phyloP scores from a whole-genome alignment of 164 flowering plant genomes.

The Akebia trifoliata region DNA sequence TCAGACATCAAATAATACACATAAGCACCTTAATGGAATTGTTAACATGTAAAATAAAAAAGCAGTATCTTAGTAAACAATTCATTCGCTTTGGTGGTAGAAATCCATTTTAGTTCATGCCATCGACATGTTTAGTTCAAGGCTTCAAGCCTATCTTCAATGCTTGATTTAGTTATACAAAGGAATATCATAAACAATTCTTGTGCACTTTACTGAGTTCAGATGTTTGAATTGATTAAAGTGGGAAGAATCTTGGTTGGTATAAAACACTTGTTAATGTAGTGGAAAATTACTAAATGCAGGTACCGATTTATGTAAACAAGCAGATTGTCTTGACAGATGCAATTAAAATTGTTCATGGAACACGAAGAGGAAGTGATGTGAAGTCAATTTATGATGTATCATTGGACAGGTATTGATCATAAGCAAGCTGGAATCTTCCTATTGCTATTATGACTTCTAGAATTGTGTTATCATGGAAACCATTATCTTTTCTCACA shows the following conservation, averaged over 20 bases:
- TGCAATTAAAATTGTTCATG: slow-evolving; percentile 56
- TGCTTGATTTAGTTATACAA: neutral
- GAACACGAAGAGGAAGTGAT: slow-evolving; percentile 36
- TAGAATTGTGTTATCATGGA: neutral
- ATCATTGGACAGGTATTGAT: slow-evolving; percentile 56
- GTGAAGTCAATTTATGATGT: slow-evolving; percentile 60
- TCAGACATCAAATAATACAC: neutral
- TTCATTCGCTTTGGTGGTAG: too few species aligned
- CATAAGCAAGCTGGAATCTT: neutral
- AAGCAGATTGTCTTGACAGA: slow-evolving; percentile 59
- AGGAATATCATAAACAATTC: neutral
- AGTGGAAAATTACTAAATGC: slow-evolving; percentile 11
- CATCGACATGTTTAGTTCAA: neutral
- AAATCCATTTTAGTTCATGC: too few species aligned
- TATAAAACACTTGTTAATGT: neutral
- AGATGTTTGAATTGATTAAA: slow-evolving; percentile 1
- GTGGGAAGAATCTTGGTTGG: slow-evolving; percentile 4
- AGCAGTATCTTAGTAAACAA: too few species aligned
- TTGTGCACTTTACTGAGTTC: neutral
- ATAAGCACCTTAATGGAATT: too few species aligned
- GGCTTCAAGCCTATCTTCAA: neutral
- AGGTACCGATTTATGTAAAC: slow-evolving; percentile 76
- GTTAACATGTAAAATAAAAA: too few species aligned
- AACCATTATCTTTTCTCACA: neutral
- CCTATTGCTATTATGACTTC: neutral